Conservation (phyloP, 2,329 filamentous ascomycete species). For the Diplocarpon rosae region DNA sequence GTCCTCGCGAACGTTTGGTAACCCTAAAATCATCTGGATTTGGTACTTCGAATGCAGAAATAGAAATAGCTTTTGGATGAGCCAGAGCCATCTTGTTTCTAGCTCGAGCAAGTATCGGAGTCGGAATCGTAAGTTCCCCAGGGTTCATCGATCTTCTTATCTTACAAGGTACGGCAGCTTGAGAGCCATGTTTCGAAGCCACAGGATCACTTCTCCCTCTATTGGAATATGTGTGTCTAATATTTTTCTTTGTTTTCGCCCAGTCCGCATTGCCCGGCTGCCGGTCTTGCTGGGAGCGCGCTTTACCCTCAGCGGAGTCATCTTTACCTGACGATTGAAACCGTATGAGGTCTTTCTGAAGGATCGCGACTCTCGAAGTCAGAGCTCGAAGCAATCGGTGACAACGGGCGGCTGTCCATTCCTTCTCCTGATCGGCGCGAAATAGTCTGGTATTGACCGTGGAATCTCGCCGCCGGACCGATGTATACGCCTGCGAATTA, state of each 20-base stretch:
- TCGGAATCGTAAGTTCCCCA: constrained; percentile 25
- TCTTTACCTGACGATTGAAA: constrained; percentile 8
- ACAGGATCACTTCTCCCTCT: constrained; percentile 6
- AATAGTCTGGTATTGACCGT: constrained; percentile 15
- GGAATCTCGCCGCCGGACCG: constrained; percentile 19
- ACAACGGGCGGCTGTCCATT: constrained; percentile 34
- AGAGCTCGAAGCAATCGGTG: constrained; percentile 34
- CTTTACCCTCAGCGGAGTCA: background rate
- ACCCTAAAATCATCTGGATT: background rate
- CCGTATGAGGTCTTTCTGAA: constrained; percentile 28
- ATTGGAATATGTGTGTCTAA: constrained; percentile 24
- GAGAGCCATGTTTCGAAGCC: background rate
- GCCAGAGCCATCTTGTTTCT: constrained; percentile 9
- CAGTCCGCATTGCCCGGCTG: constrained; percentile 17
- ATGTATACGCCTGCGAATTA: constrained; percentile 16
- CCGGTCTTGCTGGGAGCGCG: background rate
- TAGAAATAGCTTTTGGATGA: background rate
- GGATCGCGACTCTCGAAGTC: constrained; percentile 32
- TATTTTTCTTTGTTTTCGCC: constrained; percentile 17
- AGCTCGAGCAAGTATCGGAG: constrained; percentile 24
- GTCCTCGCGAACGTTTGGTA: constrained; percentile 6
- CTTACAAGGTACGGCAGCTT: constrained; percentile 1
- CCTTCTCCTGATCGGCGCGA: constrained; percentile 15
- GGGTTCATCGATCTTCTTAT: constrained; percentile 12
- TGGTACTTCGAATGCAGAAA: background rate